A percentile compares a stretch with the other conserved stretches of the same genome.
These are phyloP conservation scores for Coccomyxa subellipsoidea DNA, from an alignment of 163 green algal genomes.

Conservation along the genomic window DNA sequence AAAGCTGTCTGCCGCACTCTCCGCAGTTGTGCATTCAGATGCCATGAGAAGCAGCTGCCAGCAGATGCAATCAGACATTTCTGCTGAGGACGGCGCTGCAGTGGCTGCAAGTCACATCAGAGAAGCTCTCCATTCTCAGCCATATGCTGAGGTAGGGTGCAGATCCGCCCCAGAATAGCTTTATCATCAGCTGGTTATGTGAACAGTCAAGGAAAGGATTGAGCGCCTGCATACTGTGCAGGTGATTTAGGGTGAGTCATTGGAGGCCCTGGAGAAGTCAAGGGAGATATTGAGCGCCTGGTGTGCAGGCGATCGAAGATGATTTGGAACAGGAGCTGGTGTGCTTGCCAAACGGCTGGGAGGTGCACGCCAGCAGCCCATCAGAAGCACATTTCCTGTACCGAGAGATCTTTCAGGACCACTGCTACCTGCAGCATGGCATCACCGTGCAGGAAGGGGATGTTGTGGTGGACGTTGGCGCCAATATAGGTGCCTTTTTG, in stretches of 20 bases:
- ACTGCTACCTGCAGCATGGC: conserved; percentile 39
- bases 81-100: neutral
- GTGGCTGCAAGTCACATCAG: neutral
- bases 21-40: neutral
- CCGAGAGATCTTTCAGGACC: conserved; percentile 32
- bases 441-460: conserved; percentile 25
- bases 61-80: neutral
- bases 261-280: too few relatives aligned
- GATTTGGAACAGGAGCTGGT: neutral
- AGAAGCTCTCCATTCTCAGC: neutral
- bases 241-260: too few relatives aligned
- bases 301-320: neutral
- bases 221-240: neutral
- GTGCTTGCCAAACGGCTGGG: neutral
- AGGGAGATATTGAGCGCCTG: neutral
- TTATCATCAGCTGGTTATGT: neutral
- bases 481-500: conserved; percentile 39
- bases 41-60: neutral
- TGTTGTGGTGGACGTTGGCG: conserved; percentile 42
- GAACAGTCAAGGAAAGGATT: neutral
- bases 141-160: neutral
- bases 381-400: conserved; percentile 36
- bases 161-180: neutral
- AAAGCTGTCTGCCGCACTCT: neutral
- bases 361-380: neutral